Evolutionary conservation across 495 filamentous ascomycete species (phyloP), one percentile per base, ranked within the genome.

Genomic region (Pseudoneurospora amorphoporcata): DNA sequence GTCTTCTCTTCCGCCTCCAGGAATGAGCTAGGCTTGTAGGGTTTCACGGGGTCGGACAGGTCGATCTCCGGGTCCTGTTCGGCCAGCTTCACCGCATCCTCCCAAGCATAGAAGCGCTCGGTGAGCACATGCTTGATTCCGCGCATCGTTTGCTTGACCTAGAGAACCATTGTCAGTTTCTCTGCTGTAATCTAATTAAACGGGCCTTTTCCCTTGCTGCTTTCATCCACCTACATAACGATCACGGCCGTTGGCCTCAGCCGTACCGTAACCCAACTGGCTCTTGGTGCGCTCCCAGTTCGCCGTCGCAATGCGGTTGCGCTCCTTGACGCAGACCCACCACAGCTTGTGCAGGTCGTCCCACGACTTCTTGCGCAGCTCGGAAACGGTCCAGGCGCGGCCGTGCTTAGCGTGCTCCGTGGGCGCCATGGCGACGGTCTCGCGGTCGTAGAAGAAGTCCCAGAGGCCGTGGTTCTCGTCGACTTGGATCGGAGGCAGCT

Each of bases 291-390:
- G 85, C 83, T 95, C 93, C 72, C 86, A 78, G 17, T 84, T 82
- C 71, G 90, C 89, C 16, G 96, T 98, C n/a, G 88, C 87, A 76
- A 98, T 88, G 68, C 92, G 88, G 81, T 99, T 99, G 75, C 92
- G 87, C 82, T 99, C 96, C 84, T 93, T 96, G 73, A 89, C 85
- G 80, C 96, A 99, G 39, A 94, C 89, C 92, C 94, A 98, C 95
- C 95, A 99, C 72, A 99, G 86, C 70, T 82, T 82, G 78, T 98
- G 94, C 68, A 99, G 83, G 81, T 98, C 95, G 58, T 98, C 93
- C 94, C 94, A 99, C 71, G 89, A 91, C 83, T 97, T 97, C 68
- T 86, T 82, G 43, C 94, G 88, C 70, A 99, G 87, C 82, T 99
- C 96, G 83, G 92, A 90, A n/a, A 91, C 89, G 39, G 85, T 87